A percentile compares a stretch with the other conserved stretches of the same genome.
These are phyloP conservation scores for Fusarium penzigii DNA, from an alignment of 2,329 filamentous ascomycete genomes.

Conservation along the genomic window DNA sequence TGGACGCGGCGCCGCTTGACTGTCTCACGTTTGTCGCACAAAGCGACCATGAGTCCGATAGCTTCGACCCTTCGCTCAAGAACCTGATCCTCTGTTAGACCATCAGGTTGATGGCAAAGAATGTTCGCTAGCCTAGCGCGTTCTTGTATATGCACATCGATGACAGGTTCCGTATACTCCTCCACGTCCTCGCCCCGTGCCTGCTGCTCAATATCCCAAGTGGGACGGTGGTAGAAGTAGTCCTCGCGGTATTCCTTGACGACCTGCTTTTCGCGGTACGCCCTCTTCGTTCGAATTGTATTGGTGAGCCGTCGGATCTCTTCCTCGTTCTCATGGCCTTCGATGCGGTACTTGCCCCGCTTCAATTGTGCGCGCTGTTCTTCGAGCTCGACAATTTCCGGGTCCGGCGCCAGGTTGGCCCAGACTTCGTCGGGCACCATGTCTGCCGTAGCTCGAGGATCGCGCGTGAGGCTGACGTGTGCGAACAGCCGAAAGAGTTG, in stretches of 20 bases:
- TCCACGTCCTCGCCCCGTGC: conserved; percentile 14
- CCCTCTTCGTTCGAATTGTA: conserved; percentile 23
- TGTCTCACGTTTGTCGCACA: conserved; percentile 25
- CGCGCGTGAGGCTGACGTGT: conserved; percentile 27
- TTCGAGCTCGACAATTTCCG: conserved; percentile 28
- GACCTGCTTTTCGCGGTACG: conserved; percentile 15
- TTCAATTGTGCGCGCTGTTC: conserved; percentile 22
- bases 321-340: conserved; percentile 22
- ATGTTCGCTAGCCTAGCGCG: conserved; percentile 17
- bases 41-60: conserved; percentile 19
- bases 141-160: conserved; percentile 21
- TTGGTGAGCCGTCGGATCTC: conserved; percentile 25
- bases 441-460: conserved; percentile 27
- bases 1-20: conserved; percentile 8
- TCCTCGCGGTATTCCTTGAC: conserved; percentile 27
- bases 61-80: conserved; percentile 12
- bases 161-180: conserved; percentile 19
- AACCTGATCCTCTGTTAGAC: conserved; percentile 14
- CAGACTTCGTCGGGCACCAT: conserved; percentile 34
- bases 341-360: conserved; percentile 26
- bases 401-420: conserved; percentile 25
- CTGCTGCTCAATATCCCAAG: conserved; percentile 30
- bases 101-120: conserved; percentile 15
- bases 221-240: conserved; percentile 31
- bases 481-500: conserved; percentile 12